phyloP scores from a whole-genome alignment of 345 rosid species.

The Noccaea caerulescens region DNA sequence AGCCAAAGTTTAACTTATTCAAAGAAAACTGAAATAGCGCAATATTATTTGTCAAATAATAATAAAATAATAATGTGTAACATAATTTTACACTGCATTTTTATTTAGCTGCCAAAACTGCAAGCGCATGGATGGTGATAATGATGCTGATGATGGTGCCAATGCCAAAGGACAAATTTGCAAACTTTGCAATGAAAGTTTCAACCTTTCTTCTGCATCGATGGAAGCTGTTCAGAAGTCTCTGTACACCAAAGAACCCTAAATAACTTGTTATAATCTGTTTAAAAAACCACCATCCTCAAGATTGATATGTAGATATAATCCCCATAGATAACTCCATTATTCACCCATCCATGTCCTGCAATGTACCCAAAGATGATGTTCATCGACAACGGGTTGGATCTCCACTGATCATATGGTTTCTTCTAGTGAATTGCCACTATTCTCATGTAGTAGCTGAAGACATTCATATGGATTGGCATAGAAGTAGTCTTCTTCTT shows the following conservation, averaged over 20 bases:
- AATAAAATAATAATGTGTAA: slow-evolving; percentile 27
- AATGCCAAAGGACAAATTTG: slow-evolving; percentile 16
- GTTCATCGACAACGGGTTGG: background rate
- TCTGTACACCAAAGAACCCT: slow-evolving; percentile 41
- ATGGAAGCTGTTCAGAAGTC: slow-evolving; percentile 24
- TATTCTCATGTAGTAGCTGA: slow-evolving; percentile 50
- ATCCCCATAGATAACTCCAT: slow-evolving; percentile 11
- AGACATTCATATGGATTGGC: slow-evolving; percentile 96
- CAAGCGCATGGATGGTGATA: slow-evolving; percentile 19
- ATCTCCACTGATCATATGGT: slow-evolving; percentile 25
- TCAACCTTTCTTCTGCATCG: slow-evolving; percentile 27
- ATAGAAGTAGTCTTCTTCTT: slow-evolving; percentile 93
- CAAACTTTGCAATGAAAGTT: slow-evolving; percentile 23
- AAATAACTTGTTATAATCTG: slow-evolving; percentile 22
- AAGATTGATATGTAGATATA: slow-evolving; percentile 17
- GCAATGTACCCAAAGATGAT: slow-evolving; percentile 19
- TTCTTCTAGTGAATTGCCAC: slow-evolving; percentile 31
- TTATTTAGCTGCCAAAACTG: slow-evolving; percentile 43
- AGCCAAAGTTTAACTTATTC: background rate
- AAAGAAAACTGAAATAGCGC: background rate
- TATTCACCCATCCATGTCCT: slow-evolving; percentile 32
- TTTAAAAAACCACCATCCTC: slow-evolving; percentile 5
- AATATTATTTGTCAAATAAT: slow-evolving; percentile 16
- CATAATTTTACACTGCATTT: slow-evolving; percentile 16
- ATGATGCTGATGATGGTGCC: background rate